Evolutionary conservation across 257 asterid genomes (phyloP), one percentile per base, ranked within the genome.

Genomic region (Eustoma russellianum): DNA sequence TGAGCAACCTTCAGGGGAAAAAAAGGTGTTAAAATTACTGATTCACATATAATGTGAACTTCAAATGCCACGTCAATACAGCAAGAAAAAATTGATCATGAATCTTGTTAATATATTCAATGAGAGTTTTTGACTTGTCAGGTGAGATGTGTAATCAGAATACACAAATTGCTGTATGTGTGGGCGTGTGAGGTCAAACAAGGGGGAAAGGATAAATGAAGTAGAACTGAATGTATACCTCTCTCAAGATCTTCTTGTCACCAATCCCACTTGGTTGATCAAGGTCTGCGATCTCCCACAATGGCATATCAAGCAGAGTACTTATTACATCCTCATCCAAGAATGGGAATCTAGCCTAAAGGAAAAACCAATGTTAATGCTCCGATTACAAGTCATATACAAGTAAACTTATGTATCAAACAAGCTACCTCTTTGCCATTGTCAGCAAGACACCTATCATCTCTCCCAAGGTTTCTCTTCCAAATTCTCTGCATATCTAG

Each of bases 391-490:
- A 17, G 44, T 40, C 48, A 68, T 55, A 35, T 16, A 33, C n/a
- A 33, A 30, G 15, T n/a, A n/a, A n/a, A n/a, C 35, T 33, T 51
- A 51, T 30, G 30, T 63, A 57, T n/a, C n/a, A n/a, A n/a, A n/a
- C n/a, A n/a, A n/a, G n/a, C n/a, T n/a, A n/a, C n/a, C n/a, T n/a
- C n/a, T 79, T 91, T 91, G 52, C 78, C 96, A 50, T 81, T 84
- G 71, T 91, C 98, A 14, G 94, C 82, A 58, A 91, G 80, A 74
- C 94, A 82, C 60, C 98, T 75, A 56, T 91, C 98, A 62, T 91
- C 98, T 82, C 98, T 82, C 52, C 98, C 98, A 38, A 91, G 80
- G 70, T 91, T 91, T 74, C 98, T 82, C 75, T 87, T 91, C 98
- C 98, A 91, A 56, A 91, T 91, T 78, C 98, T 73, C 66, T 91